Base-by-base conservation (phyloP, 75 land plant genomes). In the Pinus taeda region DNA sequence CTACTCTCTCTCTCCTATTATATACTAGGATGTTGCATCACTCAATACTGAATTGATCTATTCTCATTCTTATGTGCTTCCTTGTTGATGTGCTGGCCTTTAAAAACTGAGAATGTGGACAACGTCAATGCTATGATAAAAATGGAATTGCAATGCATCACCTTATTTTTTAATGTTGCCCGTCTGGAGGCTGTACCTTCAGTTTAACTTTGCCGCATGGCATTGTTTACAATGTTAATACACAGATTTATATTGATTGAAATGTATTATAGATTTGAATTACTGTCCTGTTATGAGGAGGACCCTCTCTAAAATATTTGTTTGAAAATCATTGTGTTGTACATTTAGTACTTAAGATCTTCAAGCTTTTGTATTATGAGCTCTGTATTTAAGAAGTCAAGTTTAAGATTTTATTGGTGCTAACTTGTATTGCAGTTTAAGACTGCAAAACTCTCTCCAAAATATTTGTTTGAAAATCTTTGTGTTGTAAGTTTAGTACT, bases 361-460 rank as follows among this genome's bases (percentile, higher is more conserved):
- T 29, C 33, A 53, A 55, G 3, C 22, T 74, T 26, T 26, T 17
- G 21, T 15, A 24, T 74, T 74, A 53, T 74, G 3, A 24, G 20
- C 14, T 56, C 18, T 49, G 21, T 15, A 24, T 55, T 39, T 36
- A 12, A 42, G 39, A 9, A 69, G 49, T 39, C 42, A 21, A 26
- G 57, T 49, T 75, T 20, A 53, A 12, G 26, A 6, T 4, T 67
- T 39, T 49, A 42, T 7, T 17, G 15, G 59, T 64, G 39, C 33
- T 60, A 59, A n/a, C 76, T 36, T 22, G 7, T 66, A 15, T 84
- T 80, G 72, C 92, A 96, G 99, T 74, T 96, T 15, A 96, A 86
- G 76, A 94, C 82, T 82, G 92, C 92, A 15, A 93, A 91, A 66
- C n/a, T 21, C 18, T 67, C 71, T 67, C 3, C 7, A 8, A 6